Base-by-base conservation (phyloP, 371 early-diverging fungal species). In the Circinella umbellata region DNA sequence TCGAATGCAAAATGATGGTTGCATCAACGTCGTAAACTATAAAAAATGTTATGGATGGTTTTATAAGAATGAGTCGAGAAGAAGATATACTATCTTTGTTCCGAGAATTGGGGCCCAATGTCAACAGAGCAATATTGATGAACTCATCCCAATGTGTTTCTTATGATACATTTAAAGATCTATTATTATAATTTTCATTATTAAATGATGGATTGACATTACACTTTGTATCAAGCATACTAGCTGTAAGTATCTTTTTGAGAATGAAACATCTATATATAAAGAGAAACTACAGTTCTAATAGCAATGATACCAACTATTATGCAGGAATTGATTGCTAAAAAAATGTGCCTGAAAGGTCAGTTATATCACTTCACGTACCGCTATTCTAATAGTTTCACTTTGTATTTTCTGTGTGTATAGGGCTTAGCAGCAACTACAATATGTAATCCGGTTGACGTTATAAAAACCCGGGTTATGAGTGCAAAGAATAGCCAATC, bases 141-240 rank as follows among this genome's bases (percentile, higher is more conserved):
- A 90, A 88, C 4, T 86, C 86, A 6, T 80, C 87, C 0, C 91
- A 91, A 71, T 80, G 91, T 18, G 80, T 80, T 46, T 84, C 84
- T 1, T 90, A 90, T 67, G 90, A 89, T 61, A 72, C 68, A 7
- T 83, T 88, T 67, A 90, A 90, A 68, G 72, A 86, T 47, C 55
- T 81, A 15, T 64, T 90, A 48, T 70, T 90, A 14, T 27, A 72
- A 4, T 65, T 87, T 4, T 72, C 73, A 2, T 76, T 78, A 37
- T 75, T 88, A 49, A 37, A 72, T 9, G 91, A 91, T 51, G 86
- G 86, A 46, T 61, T 89, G 42, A 39, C 64, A 38, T 78, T 89
- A 54, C 96, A 96, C 71, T 92, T 95, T 66, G 71, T 81, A n/a
- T 87, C 93, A 9, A 93, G 93, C 76, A 72, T 92, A 0, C 71